phyloP scores from a whole-genome alignment of 345 rosid species.

The Turritis glabra region DNA sequence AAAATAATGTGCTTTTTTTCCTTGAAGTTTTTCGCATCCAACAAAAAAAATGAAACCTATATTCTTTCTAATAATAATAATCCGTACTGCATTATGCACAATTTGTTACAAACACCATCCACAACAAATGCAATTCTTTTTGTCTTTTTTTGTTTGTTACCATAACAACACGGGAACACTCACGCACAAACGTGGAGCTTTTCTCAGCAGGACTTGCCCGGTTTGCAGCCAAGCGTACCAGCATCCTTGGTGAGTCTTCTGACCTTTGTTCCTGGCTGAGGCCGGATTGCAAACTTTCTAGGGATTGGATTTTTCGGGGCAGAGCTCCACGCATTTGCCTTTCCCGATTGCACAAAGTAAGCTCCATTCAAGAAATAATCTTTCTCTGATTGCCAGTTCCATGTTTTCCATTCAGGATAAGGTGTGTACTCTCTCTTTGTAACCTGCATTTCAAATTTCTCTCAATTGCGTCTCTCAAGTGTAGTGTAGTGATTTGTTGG shows the following conservation, averaged over 20 bases:
- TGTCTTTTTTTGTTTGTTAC: background rate
- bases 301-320: slow-evolving; percentile 38
- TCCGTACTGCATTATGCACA: slow-evolving; percentile 30
- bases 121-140: slow-evolving; percentile 21
- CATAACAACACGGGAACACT: slow-evolving; percentile 24
- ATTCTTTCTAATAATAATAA: slow-evolving; percentile 5
- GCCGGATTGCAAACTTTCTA: slow-evolving; percentile 34
- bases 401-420: slow-evolving; percentile 49
- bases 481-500: background rate
- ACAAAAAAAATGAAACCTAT: slow-evolving; percentile 13
- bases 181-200: background rate
- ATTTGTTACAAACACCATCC: slow-evolving; percentile 22
- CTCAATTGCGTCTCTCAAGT: slow-evolving; percentile 14
- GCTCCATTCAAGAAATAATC: slow-evolving; percentile 76
- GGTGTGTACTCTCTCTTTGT: slow-evolving; percentile 58
- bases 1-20: slow-evolving; percentile 2
- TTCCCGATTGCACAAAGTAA: slow-evolving; percentile 64
- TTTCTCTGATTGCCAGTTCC: slow-evolving; percentile 75
- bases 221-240: slow-evolving; percentile 55
- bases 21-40: background rate
- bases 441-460: slow-evolving; percentile 38
- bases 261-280: slow-evolving; percentile 50
- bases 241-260: slow-evolving; percentile 49
- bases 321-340: slow-evolving; percentile 11
- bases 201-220: slow-evolving; percentile 40